Conservation (phyloP, 2,329 filamentous ascomycete species). For the Talaromyces sp. region DNA sequence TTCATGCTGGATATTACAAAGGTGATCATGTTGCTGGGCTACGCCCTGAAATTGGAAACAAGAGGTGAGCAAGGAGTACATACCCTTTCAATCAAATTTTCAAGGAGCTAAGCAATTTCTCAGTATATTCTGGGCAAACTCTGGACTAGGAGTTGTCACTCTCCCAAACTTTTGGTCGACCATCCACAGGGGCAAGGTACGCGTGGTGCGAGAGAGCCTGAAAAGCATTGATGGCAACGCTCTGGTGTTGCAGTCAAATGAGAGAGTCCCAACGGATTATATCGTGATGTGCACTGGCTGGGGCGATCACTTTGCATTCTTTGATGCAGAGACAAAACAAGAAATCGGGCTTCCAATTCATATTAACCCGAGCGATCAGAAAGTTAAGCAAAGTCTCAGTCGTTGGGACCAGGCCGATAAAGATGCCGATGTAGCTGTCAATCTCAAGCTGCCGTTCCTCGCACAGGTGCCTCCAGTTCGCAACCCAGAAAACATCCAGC, state of each 20-base stretch:
- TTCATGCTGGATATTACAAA: constrained; percentile 24
- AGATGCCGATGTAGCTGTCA: no score
- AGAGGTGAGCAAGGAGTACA: no score
- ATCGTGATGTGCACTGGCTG: not conserved
- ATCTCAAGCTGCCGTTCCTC: no score
- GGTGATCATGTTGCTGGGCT: not conserved
- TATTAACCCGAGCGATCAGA: no score
- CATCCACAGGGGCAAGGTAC: constrained; percentile 27
- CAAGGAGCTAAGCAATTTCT: constrained; percentile 17
- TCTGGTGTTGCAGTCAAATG: not conserved
- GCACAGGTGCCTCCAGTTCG: no score
- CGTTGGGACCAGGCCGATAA: no score
- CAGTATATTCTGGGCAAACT: constrained; percentile 33
- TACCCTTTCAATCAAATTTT: no score
- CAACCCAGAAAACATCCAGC: no score
- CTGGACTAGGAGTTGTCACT: constrained; percentile 29
- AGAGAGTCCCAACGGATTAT: not conserved
- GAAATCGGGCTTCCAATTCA: not conserved
- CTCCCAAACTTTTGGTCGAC: constrained; percentile 31
- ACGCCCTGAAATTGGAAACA: not conserved
- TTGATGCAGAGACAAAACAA: not conserved
- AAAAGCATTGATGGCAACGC: constrained; percentile 13
- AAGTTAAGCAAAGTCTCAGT: not conserved
- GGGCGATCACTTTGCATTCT: not conserved
- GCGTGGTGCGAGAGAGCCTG: constrained; percentile 13